Evolutionary conservation across 73 alveolate species (phyloP), one percentile per base, ranked within the genome.

Genomic region (Stentor roeselii): DNA sequence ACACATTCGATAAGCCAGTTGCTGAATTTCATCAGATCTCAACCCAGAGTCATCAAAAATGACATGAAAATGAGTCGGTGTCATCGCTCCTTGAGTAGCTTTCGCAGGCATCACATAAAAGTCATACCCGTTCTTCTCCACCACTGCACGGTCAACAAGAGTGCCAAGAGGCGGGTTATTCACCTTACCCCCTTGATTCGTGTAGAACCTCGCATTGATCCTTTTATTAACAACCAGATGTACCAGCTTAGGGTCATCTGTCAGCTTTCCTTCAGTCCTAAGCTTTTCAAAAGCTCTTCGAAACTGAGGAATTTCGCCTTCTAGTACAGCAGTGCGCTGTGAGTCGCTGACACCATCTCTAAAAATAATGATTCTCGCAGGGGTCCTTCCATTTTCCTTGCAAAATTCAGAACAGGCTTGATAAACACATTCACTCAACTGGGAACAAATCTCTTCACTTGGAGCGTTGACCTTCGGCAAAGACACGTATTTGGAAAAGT

Each of bases 61-160:
- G 50, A 95, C 95, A 82, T 92, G 82, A 89, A 93, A 96, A 84
- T 97, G 98, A 78, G 97, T 96, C 11, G 99, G 99, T 4, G 97
- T 84, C n/a, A 96, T 95, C 39, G 97, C 88, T 14, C 99, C 99
- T 89, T 91, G 83, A 76, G 92, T 95, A 30, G 98, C 98, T 86
- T 94, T 91, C 39, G 93, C 94, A 4, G 99, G 91, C 59, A 96
- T 96, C 78, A 97, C 84, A 93, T 93, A 97, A 90, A 96, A 97
- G 87, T 97, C 99, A 86, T 89, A 92, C 32, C 90, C 87, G 59
- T 91, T 97, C 41, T 91, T 85, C 41, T 95, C 92, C 60, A 95
- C 96, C 37, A 90, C 95, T 37, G 91, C 92, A 34, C 87, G 83
- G 41, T 96, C 99, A 34, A 96, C 89, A 37, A 93, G 93, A 27